Evolutionary conservation across 2,329 filamentous ascomycete species (phyloP).

Genomic region (Trichoderma koningii): DNA sequence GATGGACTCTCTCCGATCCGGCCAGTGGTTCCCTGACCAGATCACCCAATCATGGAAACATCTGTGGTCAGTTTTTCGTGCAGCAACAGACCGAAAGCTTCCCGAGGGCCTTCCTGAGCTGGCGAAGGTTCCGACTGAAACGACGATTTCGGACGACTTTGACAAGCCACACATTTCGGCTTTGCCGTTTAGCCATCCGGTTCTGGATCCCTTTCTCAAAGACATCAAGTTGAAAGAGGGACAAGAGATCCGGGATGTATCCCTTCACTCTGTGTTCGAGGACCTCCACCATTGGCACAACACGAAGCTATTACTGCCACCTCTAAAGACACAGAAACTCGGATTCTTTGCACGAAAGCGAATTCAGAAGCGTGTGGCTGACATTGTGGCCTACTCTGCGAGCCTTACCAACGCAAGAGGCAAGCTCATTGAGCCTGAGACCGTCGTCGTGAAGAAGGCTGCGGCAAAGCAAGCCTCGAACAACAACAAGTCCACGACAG

Average conservation of each 20-base stretch:
- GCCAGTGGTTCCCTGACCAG: not conserved
- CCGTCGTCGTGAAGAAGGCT: constrained; percentile 52
- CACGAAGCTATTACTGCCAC: constrained; percentile 50
- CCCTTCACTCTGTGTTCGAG: constrained; percentile 44
- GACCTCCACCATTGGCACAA: constrained; percentile 66
- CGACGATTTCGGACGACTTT: not conserved
- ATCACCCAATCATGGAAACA: constrained; percentile 4
- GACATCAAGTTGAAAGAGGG: constrained; percentile 44
- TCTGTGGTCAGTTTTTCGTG: constrained; percentile 14
- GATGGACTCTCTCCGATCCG: not conserved
- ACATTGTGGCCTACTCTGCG: constrained; percentile 68
- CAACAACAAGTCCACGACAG: not conserved
- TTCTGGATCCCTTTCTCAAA: constrained; percentile 50
- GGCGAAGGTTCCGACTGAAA: not conserved
- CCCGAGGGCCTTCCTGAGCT: not conserved
- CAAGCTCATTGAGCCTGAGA: constrained; percentile 65
- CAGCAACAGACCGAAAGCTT: not conserved
- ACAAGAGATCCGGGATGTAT: constrained; percentile 3
- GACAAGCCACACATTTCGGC: constrained; percentile 31
- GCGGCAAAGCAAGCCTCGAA: constrained; percentile 23
- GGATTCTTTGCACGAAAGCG: constrained; percentile 44
- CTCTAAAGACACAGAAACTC: constrained; percentile 30
- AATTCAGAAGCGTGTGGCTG: constrained; percentile 67
- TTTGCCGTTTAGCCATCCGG: constrained; percentile 51
- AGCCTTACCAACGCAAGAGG: constrained; percentile 67